These are phyloP conservation scores for Arctostaphylos glauca DNA, from an alignment of 148 eudicot genomes.

Conservation along the genomic window DNA sequence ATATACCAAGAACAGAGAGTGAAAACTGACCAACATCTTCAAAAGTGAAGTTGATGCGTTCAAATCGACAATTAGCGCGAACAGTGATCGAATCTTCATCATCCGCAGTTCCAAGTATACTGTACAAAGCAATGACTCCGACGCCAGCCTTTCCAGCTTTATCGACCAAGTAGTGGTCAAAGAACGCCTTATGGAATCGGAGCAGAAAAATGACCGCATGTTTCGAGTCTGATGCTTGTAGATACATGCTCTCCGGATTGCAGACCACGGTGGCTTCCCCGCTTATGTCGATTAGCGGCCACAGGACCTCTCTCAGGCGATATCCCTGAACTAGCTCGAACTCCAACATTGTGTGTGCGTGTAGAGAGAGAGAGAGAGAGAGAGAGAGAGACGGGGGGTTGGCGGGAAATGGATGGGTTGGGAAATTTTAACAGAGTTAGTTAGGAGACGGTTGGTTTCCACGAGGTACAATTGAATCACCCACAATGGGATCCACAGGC, in stretches of 20 bases:
- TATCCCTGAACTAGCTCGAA: not conserved
- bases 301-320: not conserved
- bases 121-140: not conserved
- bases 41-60: not conserved
- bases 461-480: not conserved
- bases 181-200: not conserved
- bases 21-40: not conserved
- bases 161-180: not conserved
- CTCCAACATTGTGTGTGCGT: not conserved
- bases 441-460: not conserved
- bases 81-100: not conserved
- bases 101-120: not conserved
- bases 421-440: not conserved
- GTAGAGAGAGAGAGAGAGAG: not conserved
- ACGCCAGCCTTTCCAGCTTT: not conserved
- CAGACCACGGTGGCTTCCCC: not conserved
- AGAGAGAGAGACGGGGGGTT: not conserved
- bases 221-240: not conserved
- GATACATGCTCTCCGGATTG: not conserved
- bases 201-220: not conserved
- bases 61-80: not conserved
- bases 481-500: not conserved
- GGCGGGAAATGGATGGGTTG: constrained; percentile 3
- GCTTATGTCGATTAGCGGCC: not conserved
- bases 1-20: not conserved